Evolutionary conservation across 2,329 filamentous ascomycete genomes (phyloP).

Genomic region (Xylariaceae sp.): DNA sequence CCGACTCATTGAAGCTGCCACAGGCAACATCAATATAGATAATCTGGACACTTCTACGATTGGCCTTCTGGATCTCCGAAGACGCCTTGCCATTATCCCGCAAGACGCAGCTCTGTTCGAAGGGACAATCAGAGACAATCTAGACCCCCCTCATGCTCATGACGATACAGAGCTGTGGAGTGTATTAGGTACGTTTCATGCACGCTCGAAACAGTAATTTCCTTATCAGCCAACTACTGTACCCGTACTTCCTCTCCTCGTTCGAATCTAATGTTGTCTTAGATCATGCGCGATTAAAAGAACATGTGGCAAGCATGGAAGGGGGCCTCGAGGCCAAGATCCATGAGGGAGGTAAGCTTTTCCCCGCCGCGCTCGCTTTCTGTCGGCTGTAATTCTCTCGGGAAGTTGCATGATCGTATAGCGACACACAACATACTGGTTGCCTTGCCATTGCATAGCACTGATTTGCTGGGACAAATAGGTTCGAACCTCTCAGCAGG

Average conservation of each 20-base stretch:
- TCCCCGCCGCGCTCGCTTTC: slow-evolving; percentile 1
- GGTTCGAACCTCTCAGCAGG: slow-evolving; percentile 94
- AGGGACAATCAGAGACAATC: slow-evolving; percentile 87
- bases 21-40: slow-evolving; percentile 85
- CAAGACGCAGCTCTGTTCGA: slow-evolving; percentile 97
- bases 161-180: slow-evolving; percentile 98
- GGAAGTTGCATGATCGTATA: slow-evolving; percentile 31
- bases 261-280: slow-evolving; percentile 36
- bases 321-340: slow-evolving; percentile 87
- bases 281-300: slow-evolving; percentile 92
- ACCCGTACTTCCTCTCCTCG: slow-evolving; percentile 17
- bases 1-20: slow-evolving; percentile 85
- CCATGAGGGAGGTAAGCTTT: slow-evolving; percentile 83
- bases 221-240: too few species aligned
- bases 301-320: slow-evolving; percentile 81
- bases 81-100: slow-evolving; percentile 91
- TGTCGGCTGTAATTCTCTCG: background rate
- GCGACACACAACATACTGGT: slow-evolving; percentile 31
- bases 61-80: slow-evolving; percentile 81
- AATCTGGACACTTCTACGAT: slow-evolving; percentile 84
- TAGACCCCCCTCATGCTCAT: slow-evolving; percentile 90
- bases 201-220: too few species aligned
- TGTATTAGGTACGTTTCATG: slow-evolving; percentile 68
- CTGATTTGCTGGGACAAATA: slow-evolving; percentile 35
- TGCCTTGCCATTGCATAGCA: too few species aligned